Conservation (phyloP, 2,329 filamentous ascomycete genomes). For the Aspergillaceae sp. region DNA sequence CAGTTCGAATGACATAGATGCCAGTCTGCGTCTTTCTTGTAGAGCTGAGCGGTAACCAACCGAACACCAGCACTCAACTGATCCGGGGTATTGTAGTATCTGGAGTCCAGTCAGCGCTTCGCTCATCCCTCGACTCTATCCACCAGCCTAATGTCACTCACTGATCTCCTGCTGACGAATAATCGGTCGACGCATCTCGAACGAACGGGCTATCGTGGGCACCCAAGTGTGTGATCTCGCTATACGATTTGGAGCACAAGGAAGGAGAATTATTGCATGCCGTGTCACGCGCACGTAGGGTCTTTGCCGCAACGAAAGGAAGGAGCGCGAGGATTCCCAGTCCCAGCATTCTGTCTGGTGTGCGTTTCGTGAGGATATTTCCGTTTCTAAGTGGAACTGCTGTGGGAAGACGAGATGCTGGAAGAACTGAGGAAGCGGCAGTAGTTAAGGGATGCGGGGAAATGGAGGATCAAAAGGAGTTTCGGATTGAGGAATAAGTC, state of each 20-base stretch:
- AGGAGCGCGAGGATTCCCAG: conserved; percentile 22
- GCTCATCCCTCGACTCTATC: not conserved
- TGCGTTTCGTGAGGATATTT: not conserved
- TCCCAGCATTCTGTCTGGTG: conserved; percentile 18
- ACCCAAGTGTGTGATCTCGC: conserved; percentile 68
- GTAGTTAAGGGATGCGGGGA: not conserved
- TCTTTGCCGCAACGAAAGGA: conserved; percentile 19
- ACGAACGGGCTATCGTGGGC: conserved; percentile 68
- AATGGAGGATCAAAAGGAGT: not conserved
- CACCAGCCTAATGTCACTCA: conserved; percentile 29
- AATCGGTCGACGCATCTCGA: conserved; percentile 52
- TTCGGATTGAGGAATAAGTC: too few species aligned
- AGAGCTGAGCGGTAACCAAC: conserved; percentile 63
- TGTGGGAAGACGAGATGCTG: not conserved
- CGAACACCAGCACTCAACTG: conserved; percentile 65
- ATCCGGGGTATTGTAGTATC: conserved; percentile 56
- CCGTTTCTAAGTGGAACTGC: not conserved
- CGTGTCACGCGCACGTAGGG: conserved; percentile 24
- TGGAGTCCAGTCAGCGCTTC: conserved; percentile 10
- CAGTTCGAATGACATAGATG: conserved; percentile 65
- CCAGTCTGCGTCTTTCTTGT: conserved; percentile 51
- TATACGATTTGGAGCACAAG: conserved; percentile 63
- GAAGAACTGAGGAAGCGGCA: not conserved
- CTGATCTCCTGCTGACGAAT: conserved; percentile 62
- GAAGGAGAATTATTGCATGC: conserved; percentile 75